phyloP scores from a whole-genome alignment of 2,329 filamentous ascomycete genomes.

The Rhinocladiella mackenziei region DNA sequence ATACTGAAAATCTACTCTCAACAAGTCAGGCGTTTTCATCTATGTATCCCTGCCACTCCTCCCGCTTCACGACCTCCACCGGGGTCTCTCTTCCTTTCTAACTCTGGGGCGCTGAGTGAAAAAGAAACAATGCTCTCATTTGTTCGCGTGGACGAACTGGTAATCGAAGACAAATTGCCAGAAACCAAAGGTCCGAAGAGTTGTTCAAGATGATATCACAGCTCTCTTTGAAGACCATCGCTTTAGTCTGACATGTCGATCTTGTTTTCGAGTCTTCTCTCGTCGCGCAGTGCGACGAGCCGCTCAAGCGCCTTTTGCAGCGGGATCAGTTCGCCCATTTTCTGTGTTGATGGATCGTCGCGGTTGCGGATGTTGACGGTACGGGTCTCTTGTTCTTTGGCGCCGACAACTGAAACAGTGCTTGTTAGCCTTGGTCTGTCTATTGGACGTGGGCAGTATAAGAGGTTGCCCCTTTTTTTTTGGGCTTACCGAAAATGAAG shows the following conservation, averaged over 20 bases:
- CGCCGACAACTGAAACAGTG: conserved; percentile 53
- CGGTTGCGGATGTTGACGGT: conserved; percentile 63
- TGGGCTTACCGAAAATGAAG: conserved; percentile 50
- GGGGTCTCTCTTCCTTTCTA: too few relatives aligned
- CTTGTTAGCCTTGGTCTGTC: conserved; percentile 3
- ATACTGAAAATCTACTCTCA: too few relatives aligned
- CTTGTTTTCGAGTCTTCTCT: conserved; percentile 42
- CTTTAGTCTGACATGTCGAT: conserved; percentile 26
- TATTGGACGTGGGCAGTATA: too few relatives aligned
- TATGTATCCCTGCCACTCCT: too few relatives aligned
- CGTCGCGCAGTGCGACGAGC: conserved; percentile 46
- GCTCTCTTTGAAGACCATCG: too few relatives aligned
- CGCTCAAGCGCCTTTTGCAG: conserved; percentile 57
- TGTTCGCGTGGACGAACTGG: too few relatives aligned
- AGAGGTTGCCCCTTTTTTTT: background rate
- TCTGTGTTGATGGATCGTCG: conserved; percentile 59
- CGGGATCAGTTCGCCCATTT: conserved; percentile 58
- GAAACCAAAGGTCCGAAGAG: too few relatives aligned
- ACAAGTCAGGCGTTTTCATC: too few relatives aligned
- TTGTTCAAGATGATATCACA: background rate
- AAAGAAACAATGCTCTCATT: too few relatives aligned
- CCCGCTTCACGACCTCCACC: too few relatives aligned
- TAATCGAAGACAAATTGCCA: too few relatives aligned
- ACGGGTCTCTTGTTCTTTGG: conserved; percentile 56
- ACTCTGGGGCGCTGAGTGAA: too few relatives aligned